These are phyloP conservation scores for Panaeolus papilionaceus DNA, from an alignment of 768 basidiomycete genomes.

Conservation along the genomic window DNA sequence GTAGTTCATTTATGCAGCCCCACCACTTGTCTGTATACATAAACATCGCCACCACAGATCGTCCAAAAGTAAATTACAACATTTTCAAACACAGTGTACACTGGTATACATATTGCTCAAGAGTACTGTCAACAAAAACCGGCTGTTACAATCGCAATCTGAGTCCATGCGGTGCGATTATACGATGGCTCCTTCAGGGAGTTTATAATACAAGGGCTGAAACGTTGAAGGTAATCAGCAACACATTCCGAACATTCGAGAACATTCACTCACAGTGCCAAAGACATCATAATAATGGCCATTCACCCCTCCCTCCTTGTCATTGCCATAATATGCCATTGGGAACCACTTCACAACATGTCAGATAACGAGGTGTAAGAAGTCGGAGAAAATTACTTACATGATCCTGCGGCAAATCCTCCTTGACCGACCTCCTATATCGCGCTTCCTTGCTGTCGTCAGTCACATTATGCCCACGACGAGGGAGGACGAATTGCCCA, in stretches of 20 bases:
- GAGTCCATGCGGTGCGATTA: constrained; percentile 21
- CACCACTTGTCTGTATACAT: too few relatives aligned
- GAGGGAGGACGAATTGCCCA: constrained; percentile 82
- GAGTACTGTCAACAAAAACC: too few relatives aligned
- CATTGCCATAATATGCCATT: constrained; percentile 67
- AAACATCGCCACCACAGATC: too few relatives aligned
- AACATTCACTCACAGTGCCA: constrained; percentile 55
- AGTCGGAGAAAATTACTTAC: constrained; percentile 42
- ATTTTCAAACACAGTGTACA: neutral
- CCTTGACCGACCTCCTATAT: constrained; percentile 71
- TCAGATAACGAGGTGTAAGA: neutral
- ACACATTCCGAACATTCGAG: neutral
- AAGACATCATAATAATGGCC: constrained; percentile 85
- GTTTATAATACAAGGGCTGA: constrained; percentile 60
- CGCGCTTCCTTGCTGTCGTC: constrained; percentile 68
- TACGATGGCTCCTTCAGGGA: constrained; percentile 50
- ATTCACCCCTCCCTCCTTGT: constrained; percentile 60
- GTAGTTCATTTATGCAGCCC: too few relatives aligned
- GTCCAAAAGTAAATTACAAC: too few relatives aligned
- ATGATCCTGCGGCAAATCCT: constrained; percentile 67
- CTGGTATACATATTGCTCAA: neutral
- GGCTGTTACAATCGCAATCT: constrained; percentile 17
- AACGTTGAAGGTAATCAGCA: neutral
- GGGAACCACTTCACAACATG: constrained; percentile 71
- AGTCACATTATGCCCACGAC: constrained; percentile 53